Conservation (phyloP, 441 rosid species). For the Pelargonium fulgidum region DNA sequence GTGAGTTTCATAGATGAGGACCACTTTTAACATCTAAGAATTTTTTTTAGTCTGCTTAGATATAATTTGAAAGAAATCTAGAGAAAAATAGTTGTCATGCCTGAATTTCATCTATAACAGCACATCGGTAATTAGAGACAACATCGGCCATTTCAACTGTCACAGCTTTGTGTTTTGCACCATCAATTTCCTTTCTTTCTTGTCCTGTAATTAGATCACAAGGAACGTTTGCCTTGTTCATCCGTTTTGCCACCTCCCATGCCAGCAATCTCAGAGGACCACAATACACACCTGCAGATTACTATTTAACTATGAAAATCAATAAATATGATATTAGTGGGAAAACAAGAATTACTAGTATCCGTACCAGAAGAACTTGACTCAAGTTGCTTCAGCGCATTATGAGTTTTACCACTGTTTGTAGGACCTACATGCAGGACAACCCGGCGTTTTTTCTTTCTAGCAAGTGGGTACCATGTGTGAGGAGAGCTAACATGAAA, state of each 20-base stretch:
- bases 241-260: constrained; percentile 80
- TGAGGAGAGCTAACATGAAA: constrained; percentile 62
- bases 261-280: constrained; percentile 93
- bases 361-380: constrained; percentile 66
- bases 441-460: constrained; percentile 71
- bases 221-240: constrained; percentile 79
- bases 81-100: constrained; percentile 25
- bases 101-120: constrained; percentile 90
- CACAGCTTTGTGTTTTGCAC: constrained; percentile 80
- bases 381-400: constrained; percentile 67
- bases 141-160: constrained; percentile 97
- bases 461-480: constrained; percentile 77
- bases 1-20: too few relatives aligned
- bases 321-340: neutral
- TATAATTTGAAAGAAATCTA: constrained; percentile 10
- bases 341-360: constrained; percentile 15
- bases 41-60: neutral
- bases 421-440: constrained; percentile 89
- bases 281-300: constrained; percentile 70
- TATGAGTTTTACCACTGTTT: constrained; percentile 86
- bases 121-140: constrained; percentile 53
- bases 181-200: constrained; percentile 78
- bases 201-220: constrained; percentile 91
- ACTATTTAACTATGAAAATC: constrained; percentile 4
- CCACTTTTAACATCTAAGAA: neutral